Evolutionary conservation across 2,329 filamentous ascomycete species (phyloP).

Genomic region (Pseudogymnoascus sp.): DNA sequence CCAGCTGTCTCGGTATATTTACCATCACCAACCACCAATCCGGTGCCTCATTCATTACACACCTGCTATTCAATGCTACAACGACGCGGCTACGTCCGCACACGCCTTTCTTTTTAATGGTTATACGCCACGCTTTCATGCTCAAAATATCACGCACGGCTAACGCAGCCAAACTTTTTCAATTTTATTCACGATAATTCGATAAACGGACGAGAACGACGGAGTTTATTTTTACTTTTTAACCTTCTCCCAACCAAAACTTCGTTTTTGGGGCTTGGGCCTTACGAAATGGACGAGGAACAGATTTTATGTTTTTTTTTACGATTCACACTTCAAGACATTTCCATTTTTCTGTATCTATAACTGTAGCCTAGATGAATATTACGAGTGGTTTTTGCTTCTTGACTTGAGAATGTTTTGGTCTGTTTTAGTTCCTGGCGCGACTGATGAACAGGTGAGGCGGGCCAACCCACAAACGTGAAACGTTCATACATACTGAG

Average conservation of each 20-base stretch:
- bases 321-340: conserved; percentile 8
- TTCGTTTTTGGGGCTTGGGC: conserved; percentile 1
- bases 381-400: neutral
- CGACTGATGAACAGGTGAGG: neutral
- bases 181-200: conserved; percentile 4
- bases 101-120: neutral
- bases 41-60: neutral
- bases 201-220: conserved; percentile 6
- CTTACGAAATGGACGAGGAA: conserved; percentile 6
- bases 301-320: neutral
- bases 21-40: neutral
- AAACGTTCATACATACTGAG: neutral
- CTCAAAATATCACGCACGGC: conserved; percentile 7
- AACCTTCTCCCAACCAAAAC: conserved; percentile 8
- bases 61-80: neutral
- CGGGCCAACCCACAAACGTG: neutral
- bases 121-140: neutral
- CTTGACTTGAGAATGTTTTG: neutral
- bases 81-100: neutral
- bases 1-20: neutral
- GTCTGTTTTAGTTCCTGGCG: neutral
- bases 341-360: conserved; percentile 4
- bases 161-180: conserved; percentile 1
- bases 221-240: conserved; percentile 1
- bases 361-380: conserved; percentile 8